phyloP scores from a whole-genome alignment of 1,139 yeast species.

The Eremothecium sinecaudum region DNA sequence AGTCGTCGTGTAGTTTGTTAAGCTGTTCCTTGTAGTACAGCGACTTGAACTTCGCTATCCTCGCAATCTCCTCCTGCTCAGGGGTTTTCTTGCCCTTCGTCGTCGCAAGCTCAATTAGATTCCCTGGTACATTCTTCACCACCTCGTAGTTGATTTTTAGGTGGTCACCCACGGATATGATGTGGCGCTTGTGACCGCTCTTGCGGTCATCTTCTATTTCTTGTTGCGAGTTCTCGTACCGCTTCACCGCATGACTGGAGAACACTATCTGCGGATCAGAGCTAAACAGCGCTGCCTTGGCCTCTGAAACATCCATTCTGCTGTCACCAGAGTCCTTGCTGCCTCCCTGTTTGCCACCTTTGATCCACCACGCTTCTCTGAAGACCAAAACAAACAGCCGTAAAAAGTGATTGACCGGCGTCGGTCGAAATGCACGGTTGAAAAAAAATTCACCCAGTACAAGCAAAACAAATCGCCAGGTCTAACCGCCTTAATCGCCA shows the following conservation, averaged over 20 bases:
- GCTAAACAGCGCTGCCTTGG: background rate
- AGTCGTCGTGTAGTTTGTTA: constrained; percentile 24
- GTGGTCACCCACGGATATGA: constrained; percentile 27
- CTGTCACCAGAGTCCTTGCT: no score
- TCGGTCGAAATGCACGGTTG: background rate
- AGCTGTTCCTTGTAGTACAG: constrained; percentile 23
- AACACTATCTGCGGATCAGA: constrained; percentile 2
- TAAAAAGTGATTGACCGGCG: background rate
- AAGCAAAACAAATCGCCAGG: no score
- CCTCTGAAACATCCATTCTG: background rate
- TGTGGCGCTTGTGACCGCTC: constrained; percentile 24
- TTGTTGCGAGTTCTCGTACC: constrained; percentile 11
- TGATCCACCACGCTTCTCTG: no score
- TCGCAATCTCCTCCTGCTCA: constrained; percentile 14
- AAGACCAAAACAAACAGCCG: no score
- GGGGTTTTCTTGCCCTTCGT: constrained; percentile 7
- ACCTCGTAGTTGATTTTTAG: constrained; percentile 30
- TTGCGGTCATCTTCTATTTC: constrained; percentile 13
- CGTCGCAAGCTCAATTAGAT: constrained; percentile 11
- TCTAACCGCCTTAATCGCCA: no score
- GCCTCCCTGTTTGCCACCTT: no score
- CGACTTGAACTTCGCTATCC: constrained; percentile 21
- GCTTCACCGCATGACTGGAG: constrained; percentile 12
- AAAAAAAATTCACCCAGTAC: no score
- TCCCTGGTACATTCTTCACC: constrained; percentile 29